These are phyloP conservation scores for Stylonectria norvegica DNA, from an alignment of 2,329 filamentous ascomycete species.

Conservation along the genomic window DNA sequence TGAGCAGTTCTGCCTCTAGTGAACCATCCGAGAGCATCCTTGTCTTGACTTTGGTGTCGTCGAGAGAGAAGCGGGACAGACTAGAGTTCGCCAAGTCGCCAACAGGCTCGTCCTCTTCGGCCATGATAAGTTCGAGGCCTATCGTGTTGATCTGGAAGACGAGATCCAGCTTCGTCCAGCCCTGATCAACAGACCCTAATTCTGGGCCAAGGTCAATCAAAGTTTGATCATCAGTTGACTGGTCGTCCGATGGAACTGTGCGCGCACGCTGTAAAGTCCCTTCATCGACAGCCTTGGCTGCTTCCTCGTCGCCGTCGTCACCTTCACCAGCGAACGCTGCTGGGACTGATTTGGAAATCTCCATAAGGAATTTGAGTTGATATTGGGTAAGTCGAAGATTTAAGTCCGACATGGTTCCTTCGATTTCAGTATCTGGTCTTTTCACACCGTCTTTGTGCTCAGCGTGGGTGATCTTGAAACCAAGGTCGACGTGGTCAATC, in stretches of 20 bases:
- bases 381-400: conserved; percentile 87
- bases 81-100: conserved; percentile 74
- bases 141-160: conserved; percentile 86
- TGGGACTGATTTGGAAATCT: conserved; percentile 83
- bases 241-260: conserved; percentile 35
- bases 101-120: conserved; percentile 72
- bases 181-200: conserved; percentile 62
- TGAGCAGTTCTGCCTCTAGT: conserved; percentile 86
- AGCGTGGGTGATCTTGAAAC: conserved; percentile 86
- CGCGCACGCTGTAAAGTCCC: conserved; percentile 48
- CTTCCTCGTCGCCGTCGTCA: conserved; percentile 70
- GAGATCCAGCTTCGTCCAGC: conserved; percentile 91
- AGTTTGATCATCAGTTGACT: conserved; percentile 35
- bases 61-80: conserved; percentile 88
- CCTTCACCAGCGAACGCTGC: conserved; percentile 70
- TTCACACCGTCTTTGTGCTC: conserved; percentile 76
- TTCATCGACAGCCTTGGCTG: conserved; percentile 68
- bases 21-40: conserved; percentile 90
- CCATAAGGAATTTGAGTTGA: conserved; percentile 84
- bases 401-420: conserved; percentile 88
- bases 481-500: conserved; percentile 94
- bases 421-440: conserved; percentile 85
- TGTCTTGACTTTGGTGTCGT: conserved; percentile 87
- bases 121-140: conserved; percentile 81
- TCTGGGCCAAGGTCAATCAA: conserved; percentile 64